Conservation (phyloP, 1,284 basidiomycete species). For the Ustilago sp. region DNA sequence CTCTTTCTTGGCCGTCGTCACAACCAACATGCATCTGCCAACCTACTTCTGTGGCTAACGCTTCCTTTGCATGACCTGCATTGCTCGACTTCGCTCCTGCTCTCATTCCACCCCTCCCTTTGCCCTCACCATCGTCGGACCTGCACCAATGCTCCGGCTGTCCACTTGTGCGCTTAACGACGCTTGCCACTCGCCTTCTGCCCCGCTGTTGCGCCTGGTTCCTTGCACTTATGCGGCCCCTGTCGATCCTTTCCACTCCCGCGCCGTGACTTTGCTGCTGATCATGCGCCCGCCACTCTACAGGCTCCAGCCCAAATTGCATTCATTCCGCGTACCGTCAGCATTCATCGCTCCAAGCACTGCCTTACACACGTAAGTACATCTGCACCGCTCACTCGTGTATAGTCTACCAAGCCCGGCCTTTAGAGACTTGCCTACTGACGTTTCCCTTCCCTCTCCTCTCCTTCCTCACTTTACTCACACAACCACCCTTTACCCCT, state of each 20-base stretch:
- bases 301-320: conserved; percentile 20
- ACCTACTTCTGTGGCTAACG: background rate
- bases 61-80: background rate
- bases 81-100: conserved; percentile 13
- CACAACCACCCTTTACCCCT: background rate
- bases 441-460: conserved; percentile 5
- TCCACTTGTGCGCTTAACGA: conserved; percentile 26
- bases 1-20: conserved; percentile 5
- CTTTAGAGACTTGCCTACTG: background rate
- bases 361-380: conserved; percentile 20
- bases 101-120: background rate
- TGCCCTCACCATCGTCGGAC: background rate
- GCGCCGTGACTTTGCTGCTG: background rate
- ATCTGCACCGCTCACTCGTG: background rate
- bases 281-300: background rate
- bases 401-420: background rate
- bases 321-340: conserved; percentile 16
- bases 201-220: conserved; percentile 22
- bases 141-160: conserved; percentile 5
- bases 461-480: background rate
- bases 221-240: conserved; percentile 14
- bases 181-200: conserved; percentile 3
- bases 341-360: conserved; percentile 10
- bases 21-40: background rate
- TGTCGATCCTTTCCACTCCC: conserved; percentile 18